Evolutionary conservation across 208 protist genomes (phyloP).

Genomic region (Angomonas ambiguus): DNA sequence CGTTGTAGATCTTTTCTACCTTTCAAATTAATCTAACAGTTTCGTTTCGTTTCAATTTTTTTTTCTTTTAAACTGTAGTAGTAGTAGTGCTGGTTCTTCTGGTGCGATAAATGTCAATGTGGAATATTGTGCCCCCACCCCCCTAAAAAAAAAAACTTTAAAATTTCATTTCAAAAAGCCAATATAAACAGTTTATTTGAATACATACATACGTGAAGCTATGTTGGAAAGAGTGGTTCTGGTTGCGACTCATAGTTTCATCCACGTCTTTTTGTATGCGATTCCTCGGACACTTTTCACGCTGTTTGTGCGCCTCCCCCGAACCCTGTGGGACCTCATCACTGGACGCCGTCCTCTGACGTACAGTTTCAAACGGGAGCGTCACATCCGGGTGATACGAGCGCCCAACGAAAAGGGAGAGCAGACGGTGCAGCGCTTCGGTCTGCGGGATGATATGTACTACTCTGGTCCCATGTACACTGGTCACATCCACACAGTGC

Average conservation of each 20-base stretch:
- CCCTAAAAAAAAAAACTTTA: too few relatives aligned
- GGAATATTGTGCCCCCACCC: too few relatives aligned
- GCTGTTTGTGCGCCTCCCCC: slow-evolving; percentile 31
- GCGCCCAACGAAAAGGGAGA: slow-evolving; percentile 19
- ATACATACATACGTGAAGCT: too few relatives aligned
- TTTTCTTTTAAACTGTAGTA: too few relatives aligned
- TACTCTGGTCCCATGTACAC: slow-evolving; percentile 56
- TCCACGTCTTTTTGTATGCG: slow-evolving; percentile 30
- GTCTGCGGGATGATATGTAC: slow-evolving; percentile 26
- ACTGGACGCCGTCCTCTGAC: slow-evolving; percentile 21
- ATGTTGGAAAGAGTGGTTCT: slow-evolving; percentile 27
- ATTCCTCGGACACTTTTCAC: slow-evolving; percentile 25
- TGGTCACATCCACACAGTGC: slow-evolving; percentile 49
- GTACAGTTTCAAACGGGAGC: slow-evolving; percentile 21
- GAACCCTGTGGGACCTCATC: slow-evolving; percentile 32
- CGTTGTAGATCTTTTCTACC: too few relatives aligned
- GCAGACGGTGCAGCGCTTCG: slow-evolving; percentile 21
- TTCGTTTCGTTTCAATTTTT: too few relatives aligned
- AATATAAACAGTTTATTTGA: too few relatives aligned
- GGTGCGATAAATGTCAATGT: too few relatives aligned
- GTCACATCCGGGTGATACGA: slow-evolving; percentile 23
- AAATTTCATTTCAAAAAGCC: too few relatives aligned
- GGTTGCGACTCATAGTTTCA: slow-evolving; percentile 17
- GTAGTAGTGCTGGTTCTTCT: too few relatives aligned
- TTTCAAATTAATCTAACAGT: too few relatives aligned